Percentiles rank a stretch among this genome's conserved stretches.
phyloP scores from a whole-genome alignment of 495 filamentous ascomycete species.

The Chaetomium tenue region DNA sequence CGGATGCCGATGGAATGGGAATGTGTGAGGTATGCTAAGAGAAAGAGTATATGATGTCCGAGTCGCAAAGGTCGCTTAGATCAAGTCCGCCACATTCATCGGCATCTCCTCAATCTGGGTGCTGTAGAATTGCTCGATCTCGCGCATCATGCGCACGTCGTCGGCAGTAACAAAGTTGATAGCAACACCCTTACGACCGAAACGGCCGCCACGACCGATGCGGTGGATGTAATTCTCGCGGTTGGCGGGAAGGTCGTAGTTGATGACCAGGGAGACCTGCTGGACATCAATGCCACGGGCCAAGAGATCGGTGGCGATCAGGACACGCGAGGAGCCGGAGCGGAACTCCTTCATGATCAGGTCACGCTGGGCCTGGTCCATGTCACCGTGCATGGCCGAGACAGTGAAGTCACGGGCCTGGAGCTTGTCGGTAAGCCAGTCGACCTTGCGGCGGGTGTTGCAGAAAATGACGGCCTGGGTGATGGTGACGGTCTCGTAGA shows the following conservation, averaged over 20 bases:
- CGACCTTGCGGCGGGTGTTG: constrained; percentile 98
- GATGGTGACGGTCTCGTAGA: constrained; percentile 98
- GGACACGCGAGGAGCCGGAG: constrained; percentile 88
- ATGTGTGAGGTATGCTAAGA: constrained; percentile 31
- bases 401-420: constrained; percentile 97
- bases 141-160: constrained; percentile 93
- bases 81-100: constrained; percentile 82
- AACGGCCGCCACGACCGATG: constrained; percentile 92
- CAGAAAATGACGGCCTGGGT: constrained; percentile 99
- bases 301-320: constrained; percentile 98
- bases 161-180: constrained; percentile 99
- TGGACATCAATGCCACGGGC: constrained; percentile 99
- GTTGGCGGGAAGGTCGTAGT: constrained; percentile 97
- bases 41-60: constrained; percentile 27
- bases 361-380: constrained; percentile 96
- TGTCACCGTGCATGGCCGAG: constrained; percentile 97
- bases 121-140: constrained; percentile 95
- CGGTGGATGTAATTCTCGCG: constrained; percentile 99
- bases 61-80: constrained; percentile 37
- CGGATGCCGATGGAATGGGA: constrained; percentile 30
- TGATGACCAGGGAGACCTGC: constrained; percentile 98
- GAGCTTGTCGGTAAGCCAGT: constrained; percentile 99
- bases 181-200: constrained; percentile 96
- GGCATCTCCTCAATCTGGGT: constrained; percentile 99
- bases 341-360: constrained; percentile 99